Conservation (phyloP, 495 filamentous ascomycete genomes). For the Aspergillus indologenus region DNA sequence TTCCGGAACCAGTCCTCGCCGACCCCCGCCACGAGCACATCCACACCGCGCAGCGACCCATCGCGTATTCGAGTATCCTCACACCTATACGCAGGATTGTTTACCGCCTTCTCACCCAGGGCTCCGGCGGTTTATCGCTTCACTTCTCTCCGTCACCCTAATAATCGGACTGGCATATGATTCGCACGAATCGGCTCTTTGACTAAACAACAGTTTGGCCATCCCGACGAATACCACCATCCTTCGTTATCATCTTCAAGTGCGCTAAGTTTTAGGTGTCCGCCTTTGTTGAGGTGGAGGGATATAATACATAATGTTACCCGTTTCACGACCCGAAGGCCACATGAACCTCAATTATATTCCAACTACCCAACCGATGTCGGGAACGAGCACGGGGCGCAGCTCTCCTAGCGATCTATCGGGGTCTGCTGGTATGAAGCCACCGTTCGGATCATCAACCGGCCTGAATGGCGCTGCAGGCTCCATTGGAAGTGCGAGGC, state of each 20-base stretch:
- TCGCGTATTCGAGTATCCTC: slow-evolving; percentile 3
- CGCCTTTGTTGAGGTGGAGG: slow-evolving; percentile 26
- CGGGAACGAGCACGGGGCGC: slow-evolving; percentile 81
- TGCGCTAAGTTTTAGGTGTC: slow-evolving; percentile 24
- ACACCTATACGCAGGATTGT: slow-evolving; percentile 6
- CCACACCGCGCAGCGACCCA: neutral
- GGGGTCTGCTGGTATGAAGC: slow-evolving; percentile 62
- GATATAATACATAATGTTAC: slow-evolving; percentile 78
- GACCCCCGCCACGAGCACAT: slow-evolving; percentile 21
- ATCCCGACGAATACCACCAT: slow-evolving; percentile 4
- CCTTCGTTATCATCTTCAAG: neutral
- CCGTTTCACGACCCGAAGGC: slow-evolving; percentile 61
- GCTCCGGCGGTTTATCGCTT: neutral
- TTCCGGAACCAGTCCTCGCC: slow-evolving; percentile 13
- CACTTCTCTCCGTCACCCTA: too few relatives aligned
- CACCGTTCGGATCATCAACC: slow-evolving; percentile 69
- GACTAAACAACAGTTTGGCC: slow-evolving; percentile 15
- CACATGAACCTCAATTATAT: slow-evolving; percentile 77
- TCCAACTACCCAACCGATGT: slow-evolving; percentile 71
- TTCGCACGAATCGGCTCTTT: slow-evolving; percentile 10
- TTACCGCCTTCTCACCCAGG: neutral
- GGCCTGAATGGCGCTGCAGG: slow-evolving; percentile 61
- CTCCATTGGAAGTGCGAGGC: slow-evolving; percentile 70
- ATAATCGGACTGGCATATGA: slow-evolving; percentile 11
- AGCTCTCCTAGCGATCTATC: slow-evolving; percentile 83